Base-by-base conservation (phyloP, 2,329 filamentous ascomycete species). In the Lizonia empirigonia region DNA sequence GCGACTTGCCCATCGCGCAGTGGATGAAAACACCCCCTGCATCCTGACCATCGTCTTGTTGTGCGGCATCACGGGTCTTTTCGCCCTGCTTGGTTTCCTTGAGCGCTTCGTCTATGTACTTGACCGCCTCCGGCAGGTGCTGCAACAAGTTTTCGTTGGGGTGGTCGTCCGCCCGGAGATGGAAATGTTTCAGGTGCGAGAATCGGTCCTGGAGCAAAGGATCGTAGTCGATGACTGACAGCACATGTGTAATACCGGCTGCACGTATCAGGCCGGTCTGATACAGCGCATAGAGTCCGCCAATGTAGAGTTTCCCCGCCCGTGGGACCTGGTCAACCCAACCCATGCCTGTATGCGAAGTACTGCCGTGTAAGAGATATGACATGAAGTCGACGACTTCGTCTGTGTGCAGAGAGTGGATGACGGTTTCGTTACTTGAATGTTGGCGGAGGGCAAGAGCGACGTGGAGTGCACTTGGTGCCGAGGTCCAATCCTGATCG, bases 201-300 rank as follows among this genome's bases (percentile, higher is more conserved):
- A 70, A 67, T 12, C 59, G 52, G 5, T 69, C 62, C 12, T 62
- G 58, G 0, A 70, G 56, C 24, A 63, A 19, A 0, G 67, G 60
- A 10, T 69, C 67, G 44, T 72, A 72, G 29, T 72, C 68, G 3
- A 72, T 67, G 8, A 71, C 64, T 0, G 60, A 65, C 1, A 71
- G 49, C 0, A 72, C 68, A 29, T 72, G 68, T 0, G 69, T 72
- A 15, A 72, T 69, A 4, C 63, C 61, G 2, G 67, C 67, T 3
- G 59, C 55, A 8, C 54, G 45, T 41, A 72, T 68, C 7, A 74
- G 62, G 52, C 73, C 65, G 2, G 68, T 69, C 51, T 75, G 70
- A 55, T 76, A 76, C 2, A 77, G 59, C 1, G 74, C 74, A 49
- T 75, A 71, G 3, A 77, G 62, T 23, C 74, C 74, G 50, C 75